Percentiles rank a stretch among this genome's conserved stretches.
phyloP scores from a whole-genome alignment of 305 asterid genomes.

The Solanum hybrid region DNA sequence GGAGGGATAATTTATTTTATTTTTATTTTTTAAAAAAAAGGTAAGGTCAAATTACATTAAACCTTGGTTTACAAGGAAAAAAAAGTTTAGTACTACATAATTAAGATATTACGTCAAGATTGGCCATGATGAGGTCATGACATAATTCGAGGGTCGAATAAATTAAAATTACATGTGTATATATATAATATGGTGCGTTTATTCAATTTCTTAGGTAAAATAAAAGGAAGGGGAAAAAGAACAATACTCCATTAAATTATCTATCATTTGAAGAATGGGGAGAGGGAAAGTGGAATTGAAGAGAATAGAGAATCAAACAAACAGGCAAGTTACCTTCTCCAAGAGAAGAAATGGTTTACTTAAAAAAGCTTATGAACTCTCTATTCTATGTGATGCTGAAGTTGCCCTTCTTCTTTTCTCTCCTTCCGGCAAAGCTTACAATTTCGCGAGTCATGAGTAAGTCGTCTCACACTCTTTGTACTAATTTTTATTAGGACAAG shows the following conservation, averaged over 20 bases:
- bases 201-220: background rate
- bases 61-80: background rate
- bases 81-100: background rate
- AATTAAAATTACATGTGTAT: background rate
- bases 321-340: constrained; percentile 49
- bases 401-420: constrained; percentile 35
- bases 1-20: too few species aligned
- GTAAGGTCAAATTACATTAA: background rate
- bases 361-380: background rate
- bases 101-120: background rate
- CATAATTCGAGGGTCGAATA: background rate
- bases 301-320: constrained; percentile 48
- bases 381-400: background rate
- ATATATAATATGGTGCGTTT: background rate
- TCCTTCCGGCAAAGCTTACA: constrained; percentile 38
- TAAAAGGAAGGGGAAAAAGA: background rate
- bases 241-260: background rate
- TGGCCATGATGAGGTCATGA: background rate
- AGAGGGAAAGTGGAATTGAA: constrained; percentile 59
- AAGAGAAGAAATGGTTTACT: background rate
- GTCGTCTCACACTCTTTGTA: background rate
- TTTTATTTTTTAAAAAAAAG: too few species aligned
- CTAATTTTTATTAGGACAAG: background rate
- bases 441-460: constrained; percentile 45
- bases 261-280: constrained; percentile 25